A percentile compares a stretch with the other conserved stretches of the same genome.
phyloP scores from a whole-genome alignment of 257 asterid genomes.

The Solanum appendiculatum region DNA sequence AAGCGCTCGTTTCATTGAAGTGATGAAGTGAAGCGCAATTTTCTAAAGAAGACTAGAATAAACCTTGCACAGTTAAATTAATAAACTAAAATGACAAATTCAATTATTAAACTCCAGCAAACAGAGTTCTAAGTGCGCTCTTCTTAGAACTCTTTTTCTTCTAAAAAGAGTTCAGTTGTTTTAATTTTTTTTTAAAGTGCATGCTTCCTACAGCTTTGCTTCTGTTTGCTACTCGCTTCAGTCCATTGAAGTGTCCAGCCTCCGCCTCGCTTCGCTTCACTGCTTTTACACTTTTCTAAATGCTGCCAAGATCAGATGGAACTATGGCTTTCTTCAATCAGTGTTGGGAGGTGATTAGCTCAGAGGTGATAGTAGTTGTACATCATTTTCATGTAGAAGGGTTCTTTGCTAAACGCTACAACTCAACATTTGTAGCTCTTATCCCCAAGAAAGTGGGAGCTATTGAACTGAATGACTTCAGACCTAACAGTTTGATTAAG shows the following conservation, averaged over 20 bases:
- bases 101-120: background rate
- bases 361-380: background rate
- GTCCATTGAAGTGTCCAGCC: background rate
- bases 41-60: no score
- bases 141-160: background rate
- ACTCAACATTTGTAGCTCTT: background rate
- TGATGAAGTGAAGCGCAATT: no score
- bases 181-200: background rate
- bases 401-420: background rate
- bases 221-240: background rate
- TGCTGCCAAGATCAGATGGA: background rate
- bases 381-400: background rate
- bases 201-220: background rate
- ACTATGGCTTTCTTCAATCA: background rate
- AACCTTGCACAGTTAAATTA: background rate
- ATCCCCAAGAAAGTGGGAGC: background rate
- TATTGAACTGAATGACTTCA: background rate
- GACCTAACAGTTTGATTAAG: background rate
- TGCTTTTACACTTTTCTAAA: background rate
- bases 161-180: background rate
- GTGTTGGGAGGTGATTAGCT: background rate
- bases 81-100: background rate
- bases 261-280: background rate
- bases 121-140: no score
- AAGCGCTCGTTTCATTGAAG: no score